phyloP scores from a whole-genome alignment of 1,139 yeast species.

The Lodderomyces oxycetoniae region DNA sequence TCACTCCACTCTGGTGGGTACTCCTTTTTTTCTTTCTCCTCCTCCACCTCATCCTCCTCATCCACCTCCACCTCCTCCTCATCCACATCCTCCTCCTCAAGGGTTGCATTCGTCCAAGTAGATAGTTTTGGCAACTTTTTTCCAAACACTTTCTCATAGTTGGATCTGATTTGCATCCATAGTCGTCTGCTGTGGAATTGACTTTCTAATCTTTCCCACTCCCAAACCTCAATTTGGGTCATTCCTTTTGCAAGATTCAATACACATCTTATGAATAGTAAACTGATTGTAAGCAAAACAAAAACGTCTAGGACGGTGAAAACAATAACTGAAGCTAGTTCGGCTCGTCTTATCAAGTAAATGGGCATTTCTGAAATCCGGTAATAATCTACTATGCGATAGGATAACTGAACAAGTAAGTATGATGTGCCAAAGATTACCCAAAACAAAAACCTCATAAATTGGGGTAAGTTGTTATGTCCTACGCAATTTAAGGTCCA shows the following conservation, averaged over 20 bases:
- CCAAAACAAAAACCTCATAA: slow-evolving; percentile 71
- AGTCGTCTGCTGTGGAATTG: slow-evolving; percentile 52
- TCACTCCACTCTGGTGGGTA: too few species aligned
- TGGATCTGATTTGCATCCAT: slow-evolving; percentile 48
- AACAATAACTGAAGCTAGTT: slow-evolving; percentile 53
- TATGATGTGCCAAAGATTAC: slow-evolving; percentile 53
- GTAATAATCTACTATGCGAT: slow-evolving; percentile 46
- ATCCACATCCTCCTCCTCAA: slow-evolving; percentile 4
- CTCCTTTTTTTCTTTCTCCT: neutral
- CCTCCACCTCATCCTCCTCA: neutral
- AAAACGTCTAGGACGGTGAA: slow-evolving; percentile 55
- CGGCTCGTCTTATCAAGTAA: slow-evolving; percentile 50
- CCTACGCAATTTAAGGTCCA: slow-evolving; percentile 95
- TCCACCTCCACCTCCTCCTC: slow-evolving; percentile 3
- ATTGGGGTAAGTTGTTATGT: slow-evolving; percentile 73
- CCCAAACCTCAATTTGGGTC: slow-evolving; percentile 94
- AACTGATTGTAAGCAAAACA: slow-evolving; percentile 52
- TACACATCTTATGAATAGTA: slow-evolving; percentile 60
- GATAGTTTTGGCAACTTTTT: slow-evolving; percentile 42
- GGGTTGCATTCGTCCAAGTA: slow-evolving; percentile 38
- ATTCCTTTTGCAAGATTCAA: slow-evolving; percentile 60
- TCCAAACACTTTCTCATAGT: slow-evolving; percentile 41
- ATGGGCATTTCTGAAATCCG: slow-evolving; percentile 52
- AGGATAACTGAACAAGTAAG: slow-evolving; percentile 40
- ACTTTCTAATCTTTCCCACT: slow-evolving; percentile 70